phyloP scores from a whole-genome alignment of 2,329 filamentous ascomycete species.

The Alternaria sp. region DNA sequence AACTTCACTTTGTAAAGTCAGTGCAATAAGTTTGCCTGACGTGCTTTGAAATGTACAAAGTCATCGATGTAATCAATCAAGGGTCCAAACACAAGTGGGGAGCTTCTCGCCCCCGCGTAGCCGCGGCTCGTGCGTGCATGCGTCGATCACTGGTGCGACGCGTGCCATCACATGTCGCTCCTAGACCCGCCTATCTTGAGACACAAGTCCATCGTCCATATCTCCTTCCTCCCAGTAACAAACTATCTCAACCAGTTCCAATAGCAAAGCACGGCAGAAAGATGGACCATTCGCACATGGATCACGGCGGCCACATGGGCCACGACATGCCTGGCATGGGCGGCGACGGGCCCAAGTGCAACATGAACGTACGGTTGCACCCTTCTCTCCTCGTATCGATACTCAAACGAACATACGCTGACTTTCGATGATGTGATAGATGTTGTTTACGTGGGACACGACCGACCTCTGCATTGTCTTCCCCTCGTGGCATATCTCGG shows the following conservation, averaged over 20 bases:
- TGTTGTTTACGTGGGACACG: constrained; percentile 98
- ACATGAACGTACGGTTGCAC: constrained; percentile 78
- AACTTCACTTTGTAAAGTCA: neutral
- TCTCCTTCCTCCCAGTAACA: neutral
- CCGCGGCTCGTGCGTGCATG: constrained; percentile 29
- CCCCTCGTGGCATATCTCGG: constrained; percentile 84
- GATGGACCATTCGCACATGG: constrained; percentile 54
- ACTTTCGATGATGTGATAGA: constrained; percentile 62
- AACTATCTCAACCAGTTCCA: neutral
- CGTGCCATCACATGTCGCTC: constrained; percentile 11
- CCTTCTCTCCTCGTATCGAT: constrained; percentile 6
- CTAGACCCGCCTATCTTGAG: constrained; percentile 9
- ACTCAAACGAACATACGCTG: neutral
- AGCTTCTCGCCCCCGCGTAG: constrained; percentile 18
- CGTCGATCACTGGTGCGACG: constrained; percentile 32
- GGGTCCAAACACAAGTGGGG: constrained; percentile 12
- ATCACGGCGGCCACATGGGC: constrained; percentile 58
- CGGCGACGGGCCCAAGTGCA: constrained; percentile 71
- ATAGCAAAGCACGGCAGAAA: constrained; percentile 20
- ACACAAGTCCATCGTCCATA: constrained; percentile 10
- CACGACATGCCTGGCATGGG: constrained; percentile 63
- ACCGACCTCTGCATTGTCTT: constrained; percentile 96
- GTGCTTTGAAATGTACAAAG: constrained; percentile 4
- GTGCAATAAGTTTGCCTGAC: neutral
- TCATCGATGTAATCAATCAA: constrained; percentile 11